Evolutionary conservation across 2,329 filamentous ascomycete species (phyloP).

Genomic region (Trichophyton benhamiae): DNA sequence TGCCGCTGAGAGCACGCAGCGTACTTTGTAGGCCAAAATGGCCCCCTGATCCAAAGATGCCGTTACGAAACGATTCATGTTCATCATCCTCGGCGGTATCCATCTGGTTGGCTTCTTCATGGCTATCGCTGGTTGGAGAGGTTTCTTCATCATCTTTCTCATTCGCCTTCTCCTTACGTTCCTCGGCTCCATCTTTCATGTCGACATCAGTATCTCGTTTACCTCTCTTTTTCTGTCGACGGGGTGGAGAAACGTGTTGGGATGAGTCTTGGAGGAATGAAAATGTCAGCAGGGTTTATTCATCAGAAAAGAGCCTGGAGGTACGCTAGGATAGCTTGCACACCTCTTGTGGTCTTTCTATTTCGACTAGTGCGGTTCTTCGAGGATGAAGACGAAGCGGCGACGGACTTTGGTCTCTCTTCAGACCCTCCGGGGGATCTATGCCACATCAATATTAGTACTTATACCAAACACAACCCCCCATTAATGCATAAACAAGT

Average conservation of each 20-base stretch:
- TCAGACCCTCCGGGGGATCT: conserved; percentile 32
- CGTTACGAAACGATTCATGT: conserved; percentile 48
- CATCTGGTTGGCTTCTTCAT: conserved; percentile 51
- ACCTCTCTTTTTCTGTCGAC: conserved; percentile 43
- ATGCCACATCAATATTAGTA: conserved; percentile 4
- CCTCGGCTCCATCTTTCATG: conserved; percentile 58
- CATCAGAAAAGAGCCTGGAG: not conserved
- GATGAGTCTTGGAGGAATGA: not conserved
- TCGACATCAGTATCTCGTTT: conserved; percentile 52
- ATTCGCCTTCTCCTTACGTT: conserved; percentile 29
- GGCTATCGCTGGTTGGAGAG: conserved; percentile 51
- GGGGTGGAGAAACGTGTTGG: conserved; percentile 24
- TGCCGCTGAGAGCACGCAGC: conserved; percentile 74
- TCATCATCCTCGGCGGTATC: conserved; percentile 52
- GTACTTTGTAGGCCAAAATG: conserved; percentile 63
- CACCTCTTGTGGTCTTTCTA: conserved; percentile 53
- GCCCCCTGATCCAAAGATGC: conserved; percentile 53
- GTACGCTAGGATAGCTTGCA: not conserved
- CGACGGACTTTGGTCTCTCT: conserved; percentile 40
- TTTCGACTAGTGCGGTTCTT: conserved; percentile 61
- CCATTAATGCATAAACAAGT: too few species aligned
- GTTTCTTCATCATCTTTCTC: conserved; percentile 43
- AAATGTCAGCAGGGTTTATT: not conserved
- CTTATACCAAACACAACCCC: not conserved
- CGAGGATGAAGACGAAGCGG: conserved; percentile 48